phyloP scores from a whole-genome alignment of 805 yeast genomes.

The Saturnispora kantuleensis region DNA sequence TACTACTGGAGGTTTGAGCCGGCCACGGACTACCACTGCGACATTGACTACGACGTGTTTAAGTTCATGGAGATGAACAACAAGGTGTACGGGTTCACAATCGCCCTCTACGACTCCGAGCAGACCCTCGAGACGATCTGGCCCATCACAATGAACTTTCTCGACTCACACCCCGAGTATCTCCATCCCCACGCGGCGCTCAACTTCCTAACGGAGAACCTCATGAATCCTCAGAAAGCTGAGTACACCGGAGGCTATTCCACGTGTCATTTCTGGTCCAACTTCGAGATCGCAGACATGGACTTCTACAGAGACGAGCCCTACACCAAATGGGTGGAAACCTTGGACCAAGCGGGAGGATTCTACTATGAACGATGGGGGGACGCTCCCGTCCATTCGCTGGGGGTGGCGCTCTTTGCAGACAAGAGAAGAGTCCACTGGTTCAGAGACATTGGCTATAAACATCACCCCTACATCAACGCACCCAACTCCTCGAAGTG shows the following conservation, averaged over 20 bases:
- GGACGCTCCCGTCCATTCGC: constrained; percentile 82
- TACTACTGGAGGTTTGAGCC: constrained; percentile 85
- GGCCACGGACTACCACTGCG: constrained; percentile 53
- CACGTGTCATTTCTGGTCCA: constrained; percentile 82
- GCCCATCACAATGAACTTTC: constrained; percentile 56
- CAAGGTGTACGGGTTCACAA: constrained; percentile 66
- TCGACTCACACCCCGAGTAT: constrained; percentile 47
- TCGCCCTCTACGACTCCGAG: constrained; percentile 61
- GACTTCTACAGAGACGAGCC: constrained; percentile 67
- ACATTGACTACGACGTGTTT: constrained; percentile 68
- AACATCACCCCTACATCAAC: constrained; percentile 63
- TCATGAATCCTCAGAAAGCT: constrained; percentile 40
- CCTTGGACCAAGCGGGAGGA: constrained; percentile 62
- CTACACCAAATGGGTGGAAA: constrained; percentile 52
- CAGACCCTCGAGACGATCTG: constrained; percentile 54
- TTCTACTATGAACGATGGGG: constrained; percentile 92
- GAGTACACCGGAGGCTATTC: constrained; percentile 36
- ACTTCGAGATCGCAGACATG: constrained; percentile 78
- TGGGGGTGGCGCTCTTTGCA: constrained; percentile 64
- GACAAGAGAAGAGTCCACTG: constrained; percentile 66
- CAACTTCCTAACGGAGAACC: constrained; percentile 41
- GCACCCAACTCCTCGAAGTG: constrained; percentile 57
- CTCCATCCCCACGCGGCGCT: constrained; percentile 45
- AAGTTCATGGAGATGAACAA: constrained; percentile 57
- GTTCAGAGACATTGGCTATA: constrained; percentile 79